Conservation (phyloP, 2,329 filamentous ascomycete species). For the Fusarium aywerte region DNA sequence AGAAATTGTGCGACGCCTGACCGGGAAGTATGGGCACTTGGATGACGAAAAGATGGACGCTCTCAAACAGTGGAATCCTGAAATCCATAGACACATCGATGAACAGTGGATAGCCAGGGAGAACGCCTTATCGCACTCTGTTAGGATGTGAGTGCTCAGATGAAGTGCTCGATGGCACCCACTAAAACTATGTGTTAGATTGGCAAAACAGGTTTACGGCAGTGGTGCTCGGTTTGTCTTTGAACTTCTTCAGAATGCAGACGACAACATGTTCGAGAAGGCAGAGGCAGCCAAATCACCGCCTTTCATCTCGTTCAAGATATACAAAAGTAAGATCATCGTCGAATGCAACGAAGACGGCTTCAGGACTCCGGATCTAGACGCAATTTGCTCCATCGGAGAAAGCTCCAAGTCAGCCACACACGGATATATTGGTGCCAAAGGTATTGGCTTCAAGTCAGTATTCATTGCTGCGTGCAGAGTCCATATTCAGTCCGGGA, state of each 20-base stretch:
- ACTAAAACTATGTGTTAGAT: too few species aligned
- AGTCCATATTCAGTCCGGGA: background rate
- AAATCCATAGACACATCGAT: too few species aligned
- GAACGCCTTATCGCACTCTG: too few species aligned
- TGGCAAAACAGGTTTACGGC: background rate
- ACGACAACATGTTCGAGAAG: conserved; percentile 16
- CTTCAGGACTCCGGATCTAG: conserved; percentile 6
- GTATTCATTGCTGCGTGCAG: background rate
- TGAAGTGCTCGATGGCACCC: too few species aligned
- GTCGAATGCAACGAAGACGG: conserved; percentile 36
- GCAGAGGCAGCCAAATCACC: background rate
- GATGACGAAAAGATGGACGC: too few species aligned
- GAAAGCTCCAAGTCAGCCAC: background rate
- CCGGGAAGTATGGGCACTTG: background rate
- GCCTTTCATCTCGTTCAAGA: conserved; percentile 28
- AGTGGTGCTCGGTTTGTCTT: background rate
- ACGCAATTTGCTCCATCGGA: conserved; percentile 16
- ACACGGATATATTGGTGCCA: background rate
- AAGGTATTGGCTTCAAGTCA: background rate
- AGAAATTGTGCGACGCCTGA: background rate
- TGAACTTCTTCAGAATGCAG: conserved; percentile 32
- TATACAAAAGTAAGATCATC: conserved; percentile 18
- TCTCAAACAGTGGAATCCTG: too few species aligned
- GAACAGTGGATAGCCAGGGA: background rate
- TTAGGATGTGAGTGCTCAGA: too few species aligned